phyloP scores from a whole-genome alignment of 2,329 filamentous ascomycete species.

The Fusarium secorum region DNA sequence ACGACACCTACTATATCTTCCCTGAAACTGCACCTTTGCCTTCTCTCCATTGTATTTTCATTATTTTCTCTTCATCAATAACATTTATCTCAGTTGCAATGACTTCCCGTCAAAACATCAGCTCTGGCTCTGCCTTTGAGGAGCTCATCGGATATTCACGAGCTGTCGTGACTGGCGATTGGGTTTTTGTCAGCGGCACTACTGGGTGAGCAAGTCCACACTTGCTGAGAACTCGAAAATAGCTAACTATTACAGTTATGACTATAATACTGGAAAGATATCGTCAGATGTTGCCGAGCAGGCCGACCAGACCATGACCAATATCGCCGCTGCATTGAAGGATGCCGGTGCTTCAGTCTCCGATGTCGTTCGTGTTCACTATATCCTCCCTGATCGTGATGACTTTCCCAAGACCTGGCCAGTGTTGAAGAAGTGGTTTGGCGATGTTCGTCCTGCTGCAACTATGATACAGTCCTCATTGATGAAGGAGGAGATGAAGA shows the following conservation, averaged over 20 bases:
- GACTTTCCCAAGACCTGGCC: constrained; percentile 60
- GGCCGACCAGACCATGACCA: constrained; percentile 58
- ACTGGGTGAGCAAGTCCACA: constrained; percentile 52
- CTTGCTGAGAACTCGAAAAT: background rate
- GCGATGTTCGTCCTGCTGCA: constrained; percentile 58
- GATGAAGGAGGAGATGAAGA: constrained; percentile 59
- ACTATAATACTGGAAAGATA: constrained; percentile 58
- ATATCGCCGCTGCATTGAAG: constrained; percentile 55
- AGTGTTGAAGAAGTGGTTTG: constrained; percentile 59
- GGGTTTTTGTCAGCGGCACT: constrained; percentile 63
- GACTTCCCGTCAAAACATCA: constrained; percentile 53
- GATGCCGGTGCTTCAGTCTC: constrained; percentile 53
- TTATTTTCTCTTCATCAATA: background rate
- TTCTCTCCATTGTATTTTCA: background rate
- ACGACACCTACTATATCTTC: background rate
- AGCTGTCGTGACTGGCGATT: constrained; percentile 59
- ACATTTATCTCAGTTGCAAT: background rate
- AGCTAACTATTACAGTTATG: constrained; percentile 51
- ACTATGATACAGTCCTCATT: constrained; percentile 61
- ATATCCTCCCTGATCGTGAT: constrained; percentile 57
- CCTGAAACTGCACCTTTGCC: background rate
- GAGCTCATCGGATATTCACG: constrained; percentile 62
- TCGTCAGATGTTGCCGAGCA: constrained; percentile 56
- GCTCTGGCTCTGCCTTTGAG: constrained; percentile 61
- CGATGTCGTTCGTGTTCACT: constrained; percentile 61